Conservation (phyloP, 1,284 basidiomycete species). For the Entoloma clypeatum region DNA sequence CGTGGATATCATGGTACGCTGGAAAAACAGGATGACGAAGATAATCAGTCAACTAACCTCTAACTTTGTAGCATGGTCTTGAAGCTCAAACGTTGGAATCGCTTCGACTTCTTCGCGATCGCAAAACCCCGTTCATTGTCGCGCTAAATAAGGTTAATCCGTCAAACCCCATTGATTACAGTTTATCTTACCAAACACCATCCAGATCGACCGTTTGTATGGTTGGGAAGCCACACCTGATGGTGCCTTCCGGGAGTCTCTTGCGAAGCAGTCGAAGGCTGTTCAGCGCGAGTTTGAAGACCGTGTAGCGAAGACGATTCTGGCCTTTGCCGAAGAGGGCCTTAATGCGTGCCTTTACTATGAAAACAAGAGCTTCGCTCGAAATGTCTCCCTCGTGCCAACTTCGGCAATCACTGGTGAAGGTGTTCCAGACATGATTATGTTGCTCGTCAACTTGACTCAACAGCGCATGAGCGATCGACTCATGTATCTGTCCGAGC, state of each 20-base stretch:
- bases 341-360: conserved; percentile 96
- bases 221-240: conserved; percentile 92
- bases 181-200: conserved; percentile 14
- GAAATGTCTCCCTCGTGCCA: conserved; percentile 95
- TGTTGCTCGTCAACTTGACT: conserved; percentile 95
- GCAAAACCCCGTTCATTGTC: conserved; percentile 99
- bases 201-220: conserved; percentile 94
- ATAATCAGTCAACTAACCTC: conserved; percentile 11
- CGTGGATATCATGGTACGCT: conserved; percentile 91
- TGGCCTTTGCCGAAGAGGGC: conserved; percentile 97
- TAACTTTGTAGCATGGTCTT: conserved; percentile 78
- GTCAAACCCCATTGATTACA: conserved; percentile 7
- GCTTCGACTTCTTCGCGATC: conserved; percentile 86
- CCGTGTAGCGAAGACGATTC: conserved; percentile 79
- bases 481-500: conserved; percentile 97
- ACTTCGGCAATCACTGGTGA: conserved; percentile 98
- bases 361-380: conserved; percentile 94
- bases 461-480: conserved; percentile 98
- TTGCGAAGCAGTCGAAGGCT: conserved; percentile 79
- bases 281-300: conserved; percentile 95
- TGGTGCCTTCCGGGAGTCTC: conserved; percentile 88
- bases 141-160: conserved; percentile 87
- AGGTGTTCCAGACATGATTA: conserved; percentile 99
- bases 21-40: not conserved
- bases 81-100: conserved; percentile 98